Conservation (phyloP, 805 yeast species). For the Zygoascus flipseniorum region DNA sequence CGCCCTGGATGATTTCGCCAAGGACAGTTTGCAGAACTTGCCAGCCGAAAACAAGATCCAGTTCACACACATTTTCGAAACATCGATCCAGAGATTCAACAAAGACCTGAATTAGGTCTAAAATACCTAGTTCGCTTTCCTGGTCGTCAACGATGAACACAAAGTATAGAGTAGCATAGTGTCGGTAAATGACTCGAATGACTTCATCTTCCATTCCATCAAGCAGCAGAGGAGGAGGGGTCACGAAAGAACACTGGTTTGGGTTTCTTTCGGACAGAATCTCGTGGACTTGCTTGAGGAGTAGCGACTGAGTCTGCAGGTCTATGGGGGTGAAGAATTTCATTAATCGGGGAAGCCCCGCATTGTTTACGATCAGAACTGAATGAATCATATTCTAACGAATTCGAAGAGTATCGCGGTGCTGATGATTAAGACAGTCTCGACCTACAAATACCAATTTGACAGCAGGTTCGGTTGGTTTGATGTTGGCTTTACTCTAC, state of each 20-base stretch:
- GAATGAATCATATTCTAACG: conserved; percentile 63
- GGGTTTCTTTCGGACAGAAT: conserved; percentile 63
- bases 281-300: conserved; percentile 75
- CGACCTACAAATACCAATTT: too few relatives aligned
- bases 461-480: too few relatives aligned
- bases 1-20: conserved; percentile 87
- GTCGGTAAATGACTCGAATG: conserved; percentile 84
- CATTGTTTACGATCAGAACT: conserved; percentile 77
- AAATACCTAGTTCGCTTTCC: conserved; percentile 87
- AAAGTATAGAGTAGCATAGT: conserved; percentile 92
- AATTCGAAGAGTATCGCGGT: too few relatives aligned
- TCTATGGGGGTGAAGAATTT: conserved; percentile 92
- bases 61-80: conserved; percentile 88
- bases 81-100: conserved; percentile 92
- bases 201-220: conserved; percentile 50
- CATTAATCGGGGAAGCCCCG: conserved; percentile 80
- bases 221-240: conserved; percentile 72
- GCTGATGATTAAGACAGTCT: too few relatives aligned
- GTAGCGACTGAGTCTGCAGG: conserved; percentile 66
- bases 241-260: conserved; percentile 77
- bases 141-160: conserved; percentile 94
- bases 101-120: conserved; percentile 92
- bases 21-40: conserved; percentile 87
- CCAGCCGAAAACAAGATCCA: conserved; percentile 98
- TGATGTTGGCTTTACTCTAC: too few relatives aligned